phyloP scores from a whole-genome alignment of 1,139 yeast species.

The Zygosaccharomyces pseudobailii region DNA sequence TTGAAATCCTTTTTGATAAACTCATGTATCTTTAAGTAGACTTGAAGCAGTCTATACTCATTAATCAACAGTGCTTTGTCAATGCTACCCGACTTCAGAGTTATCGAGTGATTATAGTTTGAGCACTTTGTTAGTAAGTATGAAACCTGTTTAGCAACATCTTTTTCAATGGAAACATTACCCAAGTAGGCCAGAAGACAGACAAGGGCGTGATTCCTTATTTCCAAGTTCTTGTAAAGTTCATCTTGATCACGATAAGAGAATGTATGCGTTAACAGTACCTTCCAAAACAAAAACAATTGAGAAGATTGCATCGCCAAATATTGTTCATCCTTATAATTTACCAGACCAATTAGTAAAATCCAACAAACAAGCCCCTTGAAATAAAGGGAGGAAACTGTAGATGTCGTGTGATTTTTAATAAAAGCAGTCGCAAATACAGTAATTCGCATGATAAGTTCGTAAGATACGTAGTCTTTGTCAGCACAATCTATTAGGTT shows the following conservation, averaged over 20 bases:
- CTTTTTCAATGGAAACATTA: slow-evolving; percentile 35
- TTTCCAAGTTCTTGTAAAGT: slow-evolving; percentile 41
- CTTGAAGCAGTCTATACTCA: slow-evolving; percentile 42
- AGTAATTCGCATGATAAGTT: slow-evolving; percentile 36
- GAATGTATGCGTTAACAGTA: slow-evolving; percentile 52
- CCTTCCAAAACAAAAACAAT: slow-evolving; percentile 74
- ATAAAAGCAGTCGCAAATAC: slow-evolving; percentile 35
- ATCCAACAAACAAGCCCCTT: slow-evolving; percentile 62
- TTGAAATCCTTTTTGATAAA: slow-evolving; percentile 41
- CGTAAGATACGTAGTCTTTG: slow-evolving; percentile 37
- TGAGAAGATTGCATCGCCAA: slow-evolving; percentile 71
- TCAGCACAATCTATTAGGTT: slow-evolving; percentile 35
- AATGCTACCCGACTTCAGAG: slow-evolving; percentile 19
- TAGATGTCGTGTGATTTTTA: slow-evolving; percentile 33
- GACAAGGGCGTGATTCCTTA: slow-evolving; percentile 45
- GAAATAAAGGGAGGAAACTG: slow-evolving; percentile 36
- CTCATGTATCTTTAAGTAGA: slow-evolving; percentile 40
- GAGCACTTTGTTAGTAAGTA: slow-evolving; percentile 41
- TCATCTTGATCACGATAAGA: slow-evolving; percentile 37
- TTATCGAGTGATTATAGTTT: slow-evolving; percentile 31
- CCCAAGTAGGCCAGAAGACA: slow-evolving; percentile 43
- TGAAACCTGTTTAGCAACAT: slow-evolving; percentile 41
- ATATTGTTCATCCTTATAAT: slow-evolving; percentile 55
- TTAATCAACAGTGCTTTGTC: slow-evolving; percentile 35
- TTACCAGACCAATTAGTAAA: slow-evolving; percentile 68